phyloP scores from a whole-genome alignment of 208 protist species.

The Trypanosomatidae sp. region DNA sequence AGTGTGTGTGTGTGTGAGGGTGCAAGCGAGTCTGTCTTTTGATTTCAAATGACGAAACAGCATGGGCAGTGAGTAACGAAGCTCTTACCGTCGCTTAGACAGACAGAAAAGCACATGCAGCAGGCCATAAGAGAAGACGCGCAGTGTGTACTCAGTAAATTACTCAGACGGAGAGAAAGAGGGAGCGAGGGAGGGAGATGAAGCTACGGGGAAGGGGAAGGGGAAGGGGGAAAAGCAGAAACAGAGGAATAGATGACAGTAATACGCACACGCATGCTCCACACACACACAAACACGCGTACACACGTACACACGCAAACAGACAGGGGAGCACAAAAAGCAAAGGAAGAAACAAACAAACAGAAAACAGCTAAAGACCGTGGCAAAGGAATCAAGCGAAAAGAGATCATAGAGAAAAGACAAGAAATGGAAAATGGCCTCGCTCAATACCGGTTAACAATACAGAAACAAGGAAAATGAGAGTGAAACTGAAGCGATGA shows the following conservation, averaged over 20 bases:
- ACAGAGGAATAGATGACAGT: constrained; percentile 1
- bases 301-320: not conserved
- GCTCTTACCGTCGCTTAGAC: not conserved
- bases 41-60: not conserved
- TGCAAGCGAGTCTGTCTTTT: not conserved
- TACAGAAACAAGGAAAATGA: not conserved
- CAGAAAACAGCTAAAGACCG: not conserved
- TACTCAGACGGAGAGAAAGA: not conserved
- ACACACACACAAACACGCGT: not conserved
- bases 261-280: not conserved
- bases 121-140: not conserved
- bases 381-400: not conserved
- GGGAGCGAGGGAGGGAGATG: not conserved
- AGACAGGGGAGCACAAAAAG: not conserved
- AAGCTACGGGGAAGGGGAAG: not conserved
- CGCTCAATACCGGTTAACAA: not conserved
- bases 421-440: not conserved
- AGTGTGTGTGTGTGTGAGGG: no score
- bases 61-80: not conserved
- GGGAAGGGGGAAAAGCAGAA: not conserved
- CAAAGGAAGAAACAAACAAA: not conserved
- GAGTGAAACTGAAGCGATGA: not conserved
- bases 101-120: not conserved
- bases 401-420: not conserved
- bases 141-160: not conserved